Conservation (phyloP, 305 asterid species). For the Fraxinus velutina region DNA sequence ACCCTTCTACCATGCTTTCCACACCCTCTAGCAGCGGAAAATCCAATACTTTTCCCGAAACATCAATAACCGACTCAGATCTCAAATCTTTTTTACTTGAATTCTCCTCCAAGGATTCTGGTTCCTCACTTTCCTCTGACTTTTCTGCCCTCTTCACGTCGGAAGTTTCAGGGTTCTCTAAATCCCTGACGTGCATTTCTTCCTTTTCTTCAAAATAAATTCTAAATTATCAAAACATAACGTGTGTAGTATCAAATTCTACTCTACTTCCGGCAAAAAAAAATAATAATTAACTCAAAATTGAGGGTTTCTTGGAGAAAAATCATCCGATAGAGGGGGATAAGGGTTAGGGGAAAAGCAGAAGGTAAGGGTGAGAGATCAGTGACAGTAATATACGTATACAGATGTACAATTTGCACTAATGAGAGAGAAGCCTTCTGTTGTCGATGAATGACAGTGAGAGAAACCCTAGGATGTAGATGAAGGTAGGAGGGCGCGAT, state of each 20-base stretch:
- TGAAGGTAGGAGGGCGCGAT: neutral
- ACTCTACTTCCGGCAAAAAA: neutral
- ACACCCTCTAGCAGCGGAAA: slow-evolving; percentile 41
- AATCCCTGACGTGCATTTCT: slow-evolving; percentile 48
- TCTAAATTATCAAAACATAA: neutral
- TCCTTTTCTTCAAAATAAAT: slow-evolving; percentile 19
- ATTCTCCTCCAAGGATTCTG: slow-evolving; percentile 31
- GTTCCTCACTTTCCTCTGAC: slow-evolving; percentile 21
- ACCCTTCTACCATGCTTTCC: slow-evolving; percentile 42
- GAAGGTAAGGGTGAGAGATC: slow-evolving; percentile 9
- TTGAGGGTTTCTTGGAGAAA: neutral
- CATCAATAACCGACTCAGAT: slow-evolving; percentile 45
- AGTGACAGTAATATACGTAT: slow-evolving; percentile 2
- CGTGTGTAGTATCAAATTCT: neutral
- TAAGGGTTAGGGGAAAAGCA: neutral
- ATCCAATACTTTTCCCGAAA: slow-evolving; percentile 61
- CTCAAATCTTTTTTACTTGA: slow-evolving; percentile 28
- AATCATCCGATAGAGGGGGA: neutral
- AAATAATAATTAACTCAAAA: neutral
- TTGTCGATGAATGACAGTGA: neutral
- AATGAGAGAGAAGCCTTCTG: slow-evolving; percentile 19
- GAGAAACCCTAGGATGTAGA: slow-evolving; percentile 61
- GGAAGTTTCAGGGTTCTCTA: slow-evolving; percentile 34
- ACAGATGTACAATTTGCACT: neutral
- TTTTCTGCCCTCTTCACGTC: slow-evolving; percentile 26